Evolutionary conservation across 495 filamentous ascomycete species (phyloP).

Genomic region (Thozetella sp.): DNA sequence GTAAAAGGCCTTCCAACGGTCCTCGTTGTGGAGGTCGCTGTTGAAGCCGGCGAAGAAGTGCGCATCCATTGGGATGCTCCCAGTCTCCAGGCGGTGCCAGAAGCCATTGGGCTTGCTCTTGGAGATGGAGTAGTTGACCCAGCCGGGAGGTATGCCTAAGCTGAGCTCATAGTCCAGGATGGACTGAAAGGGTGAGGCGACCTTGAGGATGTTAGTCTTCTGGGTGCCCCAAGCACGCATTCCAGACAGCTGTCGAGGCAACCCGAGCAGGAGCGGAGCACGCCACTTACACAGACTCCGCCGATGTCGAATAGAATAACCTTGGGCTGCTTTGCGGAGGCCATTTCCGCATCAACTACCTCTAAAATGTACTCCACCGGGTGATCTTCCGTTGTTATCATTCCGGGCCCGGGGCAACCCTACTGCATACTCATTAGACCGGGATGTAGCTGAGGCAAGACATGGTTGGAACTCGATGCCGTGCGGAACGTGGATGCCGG

Average conservation of each 20-base stretch:
- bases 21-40: slow-evolving; percentile 64
- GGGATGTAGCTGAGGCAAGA: too few species aligned
- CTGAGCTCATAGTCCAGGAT: slow-evolving; percentile 86
- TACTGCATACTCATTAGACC: too few species aligned
- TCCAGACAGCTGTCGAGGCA: not conserved
- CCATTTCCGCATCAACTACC: slow-evolving; percentile 32
- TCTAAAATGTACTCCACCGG: slow-evolving; percentile 24
- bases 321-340: slow-evolving; percentile 56
- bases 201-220: slow-evolving; percentile 51
- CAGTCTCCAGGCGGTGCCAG: slow-evolving; percentile 84
- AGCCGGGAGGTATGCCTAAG: slow-evolving; percentile 77
- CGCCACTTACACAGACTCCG: slow-evolving; percentile 83
- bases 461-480: too few species aligned
- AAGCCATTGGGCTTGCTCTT: slow-evolving; percentile 74
- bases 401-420: not conserved
- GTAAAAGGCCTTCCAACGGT: slow-evolving; percentile 64
- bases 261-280: not conserved
- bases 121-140: slow-evolving; percentile 89
- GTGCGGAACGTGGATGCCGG: too few species aligned
- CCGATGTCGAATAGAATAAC: slow-evolving; percentile 95
- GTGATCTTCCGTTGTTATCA: slow-evolving; percentile 19
- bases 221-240: not conserved
- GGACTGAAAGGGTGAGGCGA: slow-evolving; percentile 87
- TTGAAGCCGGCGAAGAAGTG: slow-evolving; percentile 80
- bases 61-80: slow-evolving; percentile 70